Evolutionary conservation across 2,329 filamentous ascomycete genomes (phyloP), one percentile per base, ranked within the genome.

Genomic region (Aspergillus novofumigatus): DNA sequence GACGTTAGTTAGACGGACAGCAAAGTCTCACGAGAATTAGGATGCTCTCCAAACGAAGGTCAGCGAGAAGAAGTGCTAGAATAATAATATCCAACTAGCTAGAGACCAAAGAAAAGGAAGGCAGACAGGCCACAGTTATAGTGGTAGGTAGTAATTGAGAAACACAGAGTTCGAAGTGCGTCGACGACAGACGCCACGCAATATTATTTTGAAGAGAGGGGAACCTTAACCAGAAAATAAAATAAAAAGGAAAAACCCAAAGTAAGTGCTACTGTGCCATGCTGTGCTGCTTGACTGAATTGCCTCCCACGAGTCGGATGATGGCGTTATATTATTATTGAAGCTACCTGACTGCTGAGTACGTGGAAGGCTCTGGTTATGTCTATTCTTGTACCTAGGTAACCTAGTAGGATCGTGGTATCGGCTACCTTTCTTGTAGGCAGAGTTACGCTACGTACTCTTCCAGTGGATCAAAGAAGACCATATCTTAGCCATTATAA

Each of bases 111-210:
- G 42, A 56, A 56, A 54, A 59, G 59, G 61, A 26, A 47, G 52
- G 55, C 53, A 58, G n/a, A 49, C 26, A 29, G 20, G 21, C n/a
- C n/a, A 49, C 28, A 55, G 45, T 47, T 51, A 54, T 35, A 50
- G 32, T 20, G 51, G 45, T 29, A 29, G 28, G 28, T 49, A 38
- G 32, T 35, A n/a, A 29, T 48, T 17, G 42, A 48, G 23, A 41
- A 45, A 49, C n/a, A 38, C 25, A 54, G 51, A 41, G 28, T 49
- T 51, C 51, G 60, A 62, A 52, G 57, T 26, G 25, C 25, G 25
- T 67, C 65, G 66, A 67, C 64, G 62, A 63, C 63, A 59, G 58
- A 50, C 62, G 67, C 65, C 67, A 68, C 67, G 66, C 67, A 68
- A 68, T 64, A 23, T 51, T 10, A 38, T 38, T 26, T 26, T 26